phyloP scores from a whole-genome alignment of 2,329 filamentous ascomycete species.

The Phyllosticta citrichinensis region DNA sequence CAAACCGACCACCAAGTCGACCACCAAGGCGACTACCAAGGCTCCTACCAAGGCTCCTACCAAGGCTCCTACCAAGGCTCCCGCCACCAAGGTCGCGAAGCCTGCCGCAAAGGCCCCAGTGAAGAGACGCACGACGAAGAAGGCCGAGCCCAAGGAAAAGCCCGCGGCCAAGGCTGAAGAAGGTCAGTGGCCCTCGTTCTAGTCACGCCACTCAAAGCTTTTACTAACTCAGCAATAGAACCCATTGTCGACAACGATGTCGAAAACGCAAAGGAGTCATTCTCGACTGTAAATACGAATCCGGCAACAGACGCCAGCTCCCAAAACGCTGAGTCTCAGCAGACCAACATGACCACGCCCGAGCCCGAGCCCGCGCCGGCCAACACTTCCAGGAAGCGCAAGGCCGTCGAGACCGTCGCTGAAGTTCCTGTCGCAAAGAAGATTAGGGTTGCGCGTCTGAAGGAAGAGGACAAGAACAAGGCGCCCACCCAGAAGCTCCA shows the following conservation, averaged over 20 bases:
- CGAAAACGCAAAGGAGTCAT: background rate
- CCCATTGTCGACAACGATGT: background rate
- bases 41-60: constrained; percentile 20
- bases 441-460: constrained; percentile 15
- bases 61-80: constrained; percentile 16
- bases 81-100: constrained; percentile 6
- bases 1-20: no score
- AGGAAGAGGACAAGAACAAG: constrained; percentile 46
- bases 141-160: constrained; percentile 9
- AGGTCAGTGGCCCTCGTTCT: background rate
- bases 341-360: background rate
- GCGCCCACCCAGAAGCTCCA: constrained; percentile 55
- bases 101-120: background rate
- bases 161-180: constrained; percentile 9
- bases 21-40: no score
- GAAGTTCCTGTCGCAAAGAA: constrained; percentile 16
- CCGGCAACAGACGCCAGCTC: background rate
- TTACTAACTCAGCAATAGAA: background rate
- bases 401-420: constrained; percentile 13
- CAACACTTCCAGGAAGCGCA: constrained; percentile 14
- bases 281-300: background rate
- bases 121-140: constrained; percentile 3
- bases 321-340: background rate
- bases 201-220: background rate
- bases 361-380: constrained; percentile 15